Percentiles rank a stretch among this genome's conserved stretches.
These are phyloP conservation scores for Adenanthera pavonina DNA, from an alignment of 306 rosid genomes.

Conservation along the genomic window DNA sequence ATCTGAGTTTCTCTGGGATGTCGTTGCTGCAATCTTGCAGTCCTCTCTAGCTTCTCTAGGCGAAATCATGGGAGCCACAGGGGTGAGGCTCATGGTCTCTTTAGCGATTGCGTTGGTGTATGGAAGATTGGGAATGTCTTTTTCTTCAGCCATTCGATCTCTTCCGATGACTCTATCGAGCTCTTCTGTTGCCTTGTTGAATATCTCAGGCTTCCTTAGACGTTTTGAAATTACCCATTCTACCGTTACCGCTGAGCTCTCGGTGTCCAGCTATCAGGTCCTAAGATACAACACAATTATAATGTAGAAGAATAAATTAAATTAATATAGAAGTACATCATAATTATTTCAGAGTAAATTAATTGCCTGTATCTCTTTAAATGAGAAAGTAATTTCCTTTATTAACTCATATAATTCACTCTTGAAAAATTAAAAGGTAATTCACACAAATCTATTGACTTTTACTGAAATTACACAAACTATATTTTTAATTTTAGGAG, in stretches of 20 bases:
- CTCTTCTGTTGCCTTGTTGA: slow-evolving; percentile 67
- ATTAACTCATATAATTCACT: too few species aligned
- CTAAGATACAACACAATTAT: slow-evolving; percentile 25
- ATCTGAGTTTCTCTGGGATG: slow-evolving; percentile 69
- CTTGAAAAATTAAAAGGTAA: too few species aligned
- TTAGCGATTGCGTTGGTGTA: slow-evolving; percentile 60
- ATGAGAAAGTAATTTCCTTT: too few species aligned
- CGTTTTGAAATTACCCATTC: slow-evolving; percentile 85
- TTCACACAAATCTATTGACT: too few species aligned
- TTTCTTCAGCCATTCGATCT: slow-evolving; percentile 86
- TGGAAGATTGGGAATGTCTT: slow-evolving; percentile 64
- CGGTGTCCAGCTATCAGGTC: slow-evolving; percentile 79
- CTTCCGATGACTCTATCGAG: slow-evolving; percentile 71
- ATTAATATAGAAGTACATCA: too few species aligned
- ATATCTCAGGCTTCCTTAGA: slow-evolving; percentile 59
- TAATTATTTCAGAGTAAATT: too few species aligned
- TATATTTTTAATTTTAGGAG: too few species aligned
- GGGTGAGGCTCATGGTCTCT: slow-evolving; percentile 84
- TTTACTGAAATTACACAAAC: too few species aligned
- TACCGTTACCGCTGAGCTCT: slow-evolving; percentile 68
- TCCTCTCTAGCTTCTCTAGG: slow-evolving; percentile 64
- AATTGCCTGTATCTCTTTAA: too few species aligned
- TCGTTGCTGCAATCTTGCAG: slow-evolving; percentile 56
- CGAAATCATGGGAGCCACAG: slow-evolving; percentile 82
- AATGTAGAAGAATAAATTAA: too few species aligned